Conservation (phyloP, 441 rosid genomes). For the Breynia disticha region DNA sequence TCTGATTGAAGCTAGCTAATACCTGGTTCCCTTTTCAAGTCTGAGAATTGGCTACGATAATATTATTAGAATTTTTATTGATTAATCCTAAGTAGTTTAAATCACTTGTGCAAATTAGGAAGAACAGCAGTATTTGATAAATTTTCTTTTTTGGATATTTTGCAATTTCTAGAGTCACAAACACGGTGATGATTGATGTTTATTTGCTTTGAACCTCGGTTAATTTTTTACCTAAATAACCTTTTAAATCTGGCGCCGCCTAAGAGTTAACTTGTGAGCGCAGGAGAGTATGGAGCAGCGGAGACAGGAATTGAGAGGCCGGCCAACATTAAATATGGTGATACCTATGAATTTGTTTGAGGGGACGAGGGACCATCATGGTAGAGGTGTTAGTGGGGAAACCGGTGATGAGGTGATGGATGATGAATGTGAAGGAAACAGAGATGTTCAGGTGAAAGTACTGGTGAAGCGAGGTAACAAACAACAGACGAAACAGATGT, state of each 20-base stretch:
- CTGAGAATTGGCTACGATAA: not conserved
- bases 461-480: conserved; percentile 96
- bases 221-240: too few species aligned
- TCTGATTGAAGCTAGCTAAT: too few species aligned
- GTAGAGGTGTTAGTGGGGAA: conserved; percentile 55
- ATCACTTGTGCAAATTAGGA: too few species aligned
- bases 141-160: too few species aligned
- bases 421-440: conserved; percentile 60
- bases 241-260: too few species aligned
- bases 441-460: conserved; percentile 92
- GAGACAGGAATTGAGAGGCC: conserved; percentile 76
- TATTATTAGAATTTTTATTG: not conserved
- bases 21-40: too few species aligned
- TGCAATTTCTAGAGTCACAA: too few species aligned
- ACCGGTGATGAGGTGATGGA: conserved; percentile 80
- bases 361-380: conserved; percentile 83
- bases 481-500: conserved; percentile 94
- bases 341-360: conserved; percentile 93
- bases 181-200: too few species aligned
- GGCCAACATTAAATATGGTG: conserved; percentile 81
- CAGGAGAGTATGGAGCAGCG: conserved; percentile 99
- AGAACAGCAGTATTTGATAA: too few species aligned
- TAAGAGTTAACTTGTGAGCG: conserved; percentile 11
- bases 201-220: too few species aligned
- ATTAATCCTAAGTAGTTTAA: not conserved